Percentiles rank a stretch among this genome's conserved stretches.
These are phyloP conservation scores for Geoglossum glabrum DNA, from an alignment of 495 filamentous ascomycete species.

Conservation along the genomic window DNA sequence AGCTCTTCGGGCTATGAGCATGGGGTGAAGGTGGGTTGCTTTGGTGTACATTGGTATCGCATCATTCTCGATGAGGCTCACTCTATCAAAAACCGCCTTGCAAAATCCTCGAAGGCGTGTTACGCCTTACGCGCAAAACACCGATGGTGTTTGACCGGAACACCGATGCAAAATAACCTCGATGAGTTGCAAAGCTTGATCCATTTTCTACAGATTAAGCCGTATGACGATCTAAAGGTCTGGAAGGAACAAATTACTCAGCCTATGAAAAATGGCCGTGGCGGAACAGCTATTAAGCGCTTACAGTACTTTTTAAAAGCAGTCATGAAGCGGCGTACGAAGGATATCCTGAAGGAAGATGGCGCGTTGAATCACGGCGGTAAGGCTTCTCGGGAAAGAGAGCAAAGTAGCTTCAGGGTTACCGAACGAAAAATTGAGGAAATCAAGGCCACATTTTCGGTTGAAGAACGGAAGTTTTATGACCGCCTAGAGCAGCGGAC, in stretches of 20 bases:
- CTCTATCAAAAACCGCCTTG: constrained; percentile 94
- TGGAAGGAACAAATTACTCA: constrained; percentile 79
- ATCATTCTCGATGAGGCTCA: constrained; percentile 93
- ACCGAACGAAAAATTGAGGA: constrained; percentile 71
- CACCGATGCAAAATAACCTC: constrained; percentile 95
- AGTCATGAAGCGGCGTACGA: constrained; percentile 93
- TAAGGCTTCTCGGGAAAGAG: constrained; percentile 27
- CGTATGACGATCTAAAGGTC: constrained; percentile 57
- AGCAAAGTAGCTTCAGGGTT: constrained; percentile 53
- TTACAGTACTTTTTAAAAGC: constrained; percentile 66
- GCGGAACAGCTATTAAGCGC: constrained; percentile 72
- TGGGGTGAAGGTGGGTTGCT: constrained; percentile 56
- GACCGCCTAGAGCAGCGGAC: constrained; percentile 63
- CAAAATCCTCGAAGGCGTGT: constrained; percentile 76
- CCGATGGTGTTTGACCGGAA: constrained; percentile 89
- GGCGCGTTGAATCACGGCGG: constrained; percentile 53
- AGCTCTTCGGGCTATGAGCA: constrained; percentile 32
- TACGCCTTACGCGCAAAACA: constrained; percentile 66
- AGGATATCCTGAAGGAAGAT: constrained; percentile 76
- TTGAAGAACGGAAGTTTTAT: constrained; percentile 68
- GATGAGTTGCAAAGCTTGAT: constrained; percentile 89
- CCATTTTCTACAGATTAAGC: constrained; percentile 78
- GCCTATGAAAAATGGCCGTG: constrained; percentile 70
- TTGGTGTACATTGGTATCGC: constrained; percentile 84
- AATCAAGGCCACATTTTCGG: constrained; percentile 58